Evolutionary conservation across 257 asterid species (phyloP), one percentile per base, ranked within the genome.

Genomic region (Perilla frutescens): DNA sequence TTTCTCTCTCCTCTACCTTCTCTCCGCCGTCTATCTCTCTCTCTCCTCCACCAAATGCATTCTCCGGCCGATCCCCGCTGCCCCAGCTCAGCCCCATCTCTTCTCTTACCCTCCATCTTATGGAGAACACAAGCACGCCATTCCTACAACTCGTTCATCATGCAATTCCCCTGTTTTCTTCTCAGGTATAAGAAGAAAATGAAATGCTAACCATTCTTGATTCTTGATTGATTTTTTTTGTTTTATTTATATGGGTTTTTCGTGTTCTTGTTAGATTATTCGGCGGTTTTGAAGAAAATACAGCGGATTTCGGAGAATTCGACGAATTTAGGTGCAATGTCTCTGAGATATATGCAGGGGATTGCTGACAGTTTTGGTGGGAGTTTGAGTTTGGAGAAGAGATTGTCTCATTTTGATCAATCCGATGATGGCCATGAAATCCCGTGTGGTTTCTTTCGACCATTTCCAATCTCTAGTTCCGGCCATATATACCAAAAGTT

Each of bases 121-220:
- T 65, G 97, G 96, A 26, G 91, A 89, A 60, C 94, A 91, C 84
- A 93, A 93, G 77, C 68, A 93, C 45, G 89, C 97, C 57, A 73
- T 85, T 29, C 96, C 96, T 5, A 91, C 91, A 7, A 66, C 76
- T 37, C 94, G 96, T n/a, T 81, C 94, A 3, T 83, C 97, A 0
- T 91, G 97, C 71, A 65, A 81, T 56, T 93, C 97, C 88, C 97
- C 97, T 83, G 86, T 93, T 77, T 84, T 59, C 50, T 93, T 93
- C 83, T 80, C 91, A 54, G 98, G 98, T 93, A 80, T 2, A 0
- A 0, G 26, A 20, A 20, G 26, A 20, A 20, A 20, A 20, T 20
- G 26, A 20, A 20, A 20, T 20, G 26, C 26, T 20, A 20, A 20
- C 26, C 26, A 20, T 20, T 20, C 26, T 20, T 20, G 26, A 20